Conservation (phyloP, 2,329 filamentous ascomycete genomes). For the Ophiostoma ulmi region DNA sequence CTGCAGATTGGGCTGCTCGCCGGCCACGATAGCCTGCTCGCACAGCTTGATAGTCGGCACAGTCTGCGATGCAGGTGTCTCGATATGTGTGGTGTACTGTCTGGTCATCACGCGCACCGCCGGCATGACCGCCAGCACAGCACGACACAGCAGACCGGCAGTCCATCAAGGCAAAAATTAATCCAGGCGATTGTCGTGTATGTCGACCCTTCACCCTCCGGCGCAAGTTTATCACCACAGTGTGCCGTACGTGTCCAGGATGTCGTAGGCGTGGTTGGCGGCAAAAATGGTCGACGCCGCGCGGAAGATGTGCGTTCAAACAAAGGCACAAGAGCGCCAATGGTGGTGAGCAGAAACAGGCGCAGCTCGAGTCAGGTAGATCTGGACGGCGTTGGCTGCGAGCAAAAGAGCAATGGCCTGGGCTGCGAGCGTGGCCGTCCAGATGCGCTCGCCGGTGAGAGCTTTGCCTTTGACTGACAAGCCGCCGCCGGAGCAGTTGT, state of each 20-base stretch:
- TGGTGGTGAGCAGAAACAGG: background rate
- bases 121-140: background rate
- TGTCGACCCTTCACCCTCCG: background rate
- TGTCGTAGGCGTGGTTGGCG: background rate
- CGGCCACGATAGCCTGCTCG: background rate
- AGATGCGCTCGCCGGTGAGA: background rate
- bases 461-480: background rate
- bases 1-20: background rate
- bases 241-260: background rate
- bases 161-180: background rate
- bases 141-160: background rate
- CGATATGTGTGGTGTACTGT: background rate
- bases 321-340: background rate
- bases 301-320: slow-evolving; percentile 5
- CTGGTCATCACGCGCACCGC: background rate
- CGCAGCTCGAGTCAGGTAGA: background rate
- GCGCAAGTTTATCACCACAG: background rate
- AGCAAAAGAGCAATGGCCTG: background rate
- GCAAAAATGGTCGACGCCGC: background rate
- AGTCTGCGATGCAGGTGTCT: background rate
- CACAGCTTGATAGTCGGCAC: background rate
- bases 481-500: background rate
- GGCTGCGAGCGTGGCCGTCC: background rate
- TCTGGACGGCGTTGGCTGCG: background rate
- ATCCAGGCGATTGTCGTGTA: background rate